Conservation (phyloP, 2,329 filamentous ascomycete genomes). For the Xylariaceae sp. region DNA sequence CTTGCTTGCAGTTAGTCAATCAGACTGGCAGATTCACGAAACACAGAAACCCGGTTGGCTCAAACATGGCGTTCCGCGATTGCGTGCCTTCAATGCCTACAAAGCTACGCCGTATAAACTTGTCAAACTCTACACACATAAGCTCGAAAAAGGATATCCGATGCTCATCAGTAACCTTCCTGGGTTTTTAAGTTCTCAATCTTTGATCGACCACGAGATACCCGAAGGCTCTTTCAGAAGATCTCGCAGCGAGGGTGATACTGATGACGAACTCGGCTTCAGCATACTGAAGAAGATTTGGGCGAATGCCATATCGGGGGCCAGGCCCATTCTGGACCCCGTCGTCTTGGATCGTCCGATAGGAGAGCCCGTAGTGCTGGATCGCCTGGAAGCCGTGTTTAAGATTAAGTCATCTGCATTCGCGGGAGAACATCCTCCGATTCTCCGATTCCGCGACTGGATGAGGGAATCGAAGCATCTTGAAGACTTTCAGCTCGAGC, state of each 20-base stretch:
- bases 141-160: slow-evolving; percentile 1
- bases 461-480: slow-evolving; percentile 3
- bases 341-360: neutral
- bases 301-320: slow-evolving; percentile 4
- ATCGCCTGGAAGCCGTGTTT: slow-evolving; percentile 5
- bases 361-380: slow-evolving; percentile 4
- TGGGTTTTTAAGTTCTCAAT: slow-evolving; percentile 7
- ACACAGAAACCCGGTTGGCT: neutral
- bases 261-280: slow-evolving; percentile 1
- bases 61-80: neutral
- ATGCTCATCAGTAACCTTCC: slow-evolving; percentile 11
- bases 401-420: slow-evolving; percentile 1
- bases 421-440: slow-evolving; percentile 5
- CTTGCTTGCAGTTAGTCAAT: neutral
- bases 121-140: slow-evolving; percentile 8
- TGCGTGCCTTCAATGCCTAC: slow-evolving; percentile 7
- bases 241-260: neutral
- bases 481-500: slow-evolving; percentile 1
- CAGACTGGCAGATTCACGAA: neutral
- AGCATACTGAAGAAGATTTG: slow-evolving; percentile 7
- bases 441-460: slow-evolving; percentile 9
- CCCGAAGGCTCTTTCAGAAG: slow-evolving; percentile 7
- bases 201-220: slow-evolving; percentile 4
- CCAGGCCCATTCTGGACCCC: neutral
- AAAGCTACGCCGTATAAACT: slow-evolving; percentile 6